A percentile compares a stretch with the other conserved stretches of the same genome.
Evolutionary conservation across 2,329 filamentous ascomycete species (phyloP).

Genomic region (Colletotrichum sp.): DNA sequence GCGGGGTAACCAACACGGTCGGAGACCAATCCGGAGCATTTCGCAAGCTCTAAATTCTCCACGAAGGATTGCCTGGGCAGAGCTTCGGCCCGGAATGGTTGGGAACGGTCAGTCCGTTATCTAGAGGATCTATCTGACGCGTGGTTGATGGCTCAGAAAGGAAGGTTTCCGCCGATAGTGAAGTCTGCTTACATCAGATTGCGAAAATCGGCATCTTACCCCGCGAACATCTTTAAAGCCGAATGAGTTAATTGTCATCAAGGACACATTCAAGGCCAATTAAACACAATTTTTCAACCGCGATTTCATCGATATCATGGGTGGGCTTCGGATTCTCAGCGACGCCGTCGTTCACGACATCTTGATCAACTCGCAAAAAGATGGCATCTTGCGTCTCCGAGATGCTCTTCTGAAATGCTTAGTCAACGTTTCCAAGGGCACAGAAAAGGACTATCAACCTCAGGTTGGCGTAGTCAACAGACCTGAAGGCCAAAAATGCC

Average conservation of each 20-base stretch:
- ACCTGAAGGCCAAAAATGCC: slow-evolving; percentile 26
- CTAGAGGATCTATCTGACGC: not conserved
- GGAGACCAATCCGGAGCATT: not conserved
- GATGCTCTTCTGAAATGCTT: slow-evolving; percentile 17
- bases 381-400: slow-evolving; percentile 21
- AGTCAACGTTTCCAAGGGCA: slow-evolving; percentile 19
- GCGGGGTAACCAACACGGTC: not conserved
- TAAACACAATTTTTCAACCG: rapidly evolving
- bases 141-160: not conserved
- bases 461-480: slow-evolving; percentile 23
- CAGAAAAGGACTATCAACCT: slow-evolving; percentile 26
- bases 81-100: not conserved
- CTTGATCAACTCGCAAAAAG: slow-evolving; percentile 20
- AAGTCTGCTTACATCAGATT: not conserved
- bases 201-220: not conserved
- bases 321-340: slow-evolving; percentile 3
- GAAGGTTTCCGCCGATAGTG: not conserved
- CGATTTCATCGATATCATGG: not conserved
- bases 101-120: not conserved
- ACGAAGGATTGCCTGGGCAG: not conserved
- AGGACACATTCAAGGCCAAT: not conserved
- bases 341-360: slow-evolving; percentile 21
- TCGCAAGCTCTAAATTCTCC: not conserved
- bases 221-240: not conserved
- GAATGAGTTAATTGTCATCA: not conserved